Conservation (phyloP, 306 rosid species). For the Castanea crenata region DNA sequence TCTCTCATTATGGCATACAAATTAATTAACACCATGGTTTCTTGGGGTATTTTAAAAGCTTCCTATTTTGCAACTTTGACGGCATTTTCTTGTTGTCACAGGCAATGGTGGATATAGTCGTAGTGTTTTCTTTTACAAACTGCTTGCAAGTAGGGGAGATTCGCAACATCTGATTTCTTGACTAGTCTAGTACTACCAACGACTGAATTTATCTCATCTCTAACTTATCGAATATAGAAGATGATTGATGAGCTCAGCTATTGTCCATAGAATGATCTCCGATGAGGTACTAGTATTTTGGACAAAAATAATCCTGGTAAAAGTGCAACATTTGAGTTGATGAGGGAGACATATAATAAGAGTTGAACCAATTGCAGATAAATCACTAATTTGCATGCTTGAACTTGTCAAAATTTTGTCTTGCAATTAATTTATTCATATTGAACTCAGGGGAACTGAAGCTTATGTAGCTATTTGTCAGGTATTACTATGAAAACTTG, state of each 20-base stretch:
- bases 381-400: not conserved
- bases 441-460: not conserved
- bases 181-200: too few relatives aligned
- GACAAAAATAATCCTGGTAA: constrained; percentile 42
- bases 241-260: constrained; percentile 50
- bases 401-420: too few relatives aligned
- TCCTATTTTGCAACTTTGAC: constrained; percentile 35
- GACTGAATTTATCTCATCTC: not conserved
- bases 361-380: not conserved
- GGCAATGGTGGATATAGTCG: constrained; percentile 36
- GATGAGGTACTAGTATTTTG: constrained; percentile 45
- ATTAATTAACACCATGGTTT: constrained; percentile 39
- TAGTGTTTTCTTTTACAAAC: constrained; percentile 46
- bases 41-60: constrained; percentile 34
- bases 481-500: too few relatives aligned
- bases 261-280: constrained; percentile 53
- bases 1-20: constrained; percentile 52
- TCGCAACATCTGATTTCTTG: not conserved
- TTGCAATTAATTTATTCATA: not conserved
- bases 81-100: not conserved
- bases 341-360: not conserved
- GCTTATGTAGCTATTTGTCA: too few relatives aligned
- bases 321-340: not conserved
- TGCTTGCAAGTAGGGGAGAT: constrained; percentile 38
- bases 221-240: constrained; percentile 30